These are phyloP conservation scores for Hypericum androsaemum DNA, from an alignment of 345 rosid species.

Conservation along the genomic window DNA sequence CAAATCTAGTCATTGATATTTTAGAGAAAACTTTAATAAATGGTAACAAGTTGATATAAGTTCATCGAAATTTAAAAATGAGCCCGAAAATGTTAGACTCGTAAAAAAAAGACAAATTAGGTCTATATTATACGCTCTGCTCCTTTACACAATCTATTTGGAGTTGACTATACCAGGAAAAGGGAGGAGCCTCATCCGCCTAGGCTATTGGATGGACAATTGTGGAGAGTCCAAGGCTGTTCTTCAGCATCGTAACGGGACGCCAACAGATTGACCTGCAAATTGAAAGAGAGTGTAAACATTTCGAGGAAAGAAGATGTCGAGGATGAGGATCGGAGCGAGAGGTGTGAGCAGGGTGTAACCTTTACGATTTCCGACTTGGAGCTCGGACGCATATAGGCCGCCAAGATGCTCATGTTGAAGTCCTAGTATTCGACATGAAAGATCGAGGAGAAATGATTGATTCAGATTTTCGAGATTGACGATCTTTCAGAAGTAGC, in stretches of 20 bases:
- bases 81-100: too few relatives aligned
- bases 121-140: too few relatives aligned
- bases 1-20: too few relatives aligned
- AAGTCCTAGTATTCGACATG: conserved; percentile 42
- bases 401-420: conserved; percentile 85
- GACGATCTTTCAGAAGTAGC: background rate
- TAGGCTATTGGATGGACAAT: conserved; percentile 40
- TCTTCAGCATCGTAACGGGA: conserved; percentile 39
- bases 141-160: too few relatives aligned
- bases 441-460: too few relatives aligned
- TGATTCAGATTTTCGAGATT: background rate
- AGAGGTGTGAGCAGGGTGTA: background rate
- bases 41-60: too few relatives aligned
- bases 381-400: conserved; percentile 64
- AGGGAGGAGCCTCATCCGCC: conserved; percentile 41
- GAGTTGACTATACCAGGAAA: background rate
- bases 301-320: background rate
- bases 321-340: too few relatives aligned
- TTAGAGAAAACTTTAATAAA: too few relatives aligned
- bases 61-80: too few relatives aligned
- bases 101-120: too few relatives aligned
- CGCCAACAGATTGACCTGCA: conserved; percentile 78
- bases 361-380: conserved; percentile 90
- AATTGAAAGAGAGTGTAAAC: conserved; percentile 4
- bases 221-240: conserved; percentile 20